A percentile compares a stretch with the other conserved stretches of the same genome.
These are phyloP conservation scores for Striga hermonthica DNA, from an alignment of 305 asterid genomes.

Conservation along the genomic window DNA sequence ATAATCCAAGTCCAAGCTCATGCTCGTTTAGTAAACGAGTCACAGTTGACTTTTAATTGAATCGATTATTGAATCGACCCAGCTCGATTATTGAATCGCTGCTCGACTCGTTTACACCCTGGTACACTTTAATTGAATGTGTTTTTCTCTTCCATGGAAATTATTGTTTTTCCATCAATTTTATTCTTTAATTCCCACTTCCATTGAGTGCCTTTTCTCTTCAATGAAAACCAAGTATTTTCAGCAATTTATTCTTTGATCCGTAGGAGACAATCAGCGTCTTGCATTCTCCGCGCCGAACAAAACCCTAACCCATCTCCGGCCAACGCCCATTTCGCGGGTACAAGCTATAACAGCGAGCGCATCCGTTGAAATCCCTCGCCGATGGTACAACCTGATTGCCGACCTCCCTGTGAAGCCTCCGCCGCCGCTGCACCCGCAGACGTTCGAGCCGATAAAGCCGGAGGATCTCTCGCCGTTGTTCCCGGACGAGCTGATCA, in stretches of 20 bases:
- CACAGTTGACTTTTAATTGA: too few relatives aligned
- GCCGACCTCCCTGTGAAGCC: constrained; percentile 84
- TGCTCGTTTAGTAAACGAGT: too few relatives aligned
- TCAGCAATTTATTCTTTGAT: constrained; percentile 4
- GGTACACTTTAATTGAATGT: too few relatives aligned
- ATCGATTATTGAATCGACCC: too few relatives aligned
- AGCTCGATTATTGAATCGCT: too few relatives aligned
- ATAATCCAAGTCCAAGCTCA: too few relatives aligned
- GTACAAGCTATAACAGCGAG: constrained; percentile 32
- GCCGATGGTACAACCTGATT: constrained; percentile 72
- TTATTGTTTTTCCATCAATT: too few relatives aligned
- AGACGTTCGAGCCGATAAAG: constrained; percentile 61
- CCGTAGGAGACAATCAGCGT: constrained; percentile 43
- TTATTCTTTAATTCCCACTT: too few relatives aligned
- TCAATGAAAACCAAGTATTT: too few relatives aligned
- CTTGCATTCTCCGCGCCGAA: constrained; percentile 33
- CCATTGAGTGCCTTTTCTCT: too few relatives aligned
- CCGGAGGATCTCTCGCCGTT: constrained; percentile 76
- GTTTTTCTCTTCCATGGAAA: too few relatives aligned
- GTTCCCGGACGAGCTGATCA: constrained; percentile 76
- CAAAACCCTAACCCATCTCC: constrained; percentile 32
- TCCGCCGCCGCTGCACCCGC: constrained; percentile 75
- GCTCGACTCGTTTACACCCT: too few relatives aligned
- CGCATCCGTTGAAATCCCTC: constrained; percentile 48
- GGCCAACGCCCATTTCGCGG: constrained; percentile 33